These are phyloP conservation scores for Lentinula edodes DNA, from an alignment of 768 basidiomycete species.

Conservation along the genomic window DNA sequence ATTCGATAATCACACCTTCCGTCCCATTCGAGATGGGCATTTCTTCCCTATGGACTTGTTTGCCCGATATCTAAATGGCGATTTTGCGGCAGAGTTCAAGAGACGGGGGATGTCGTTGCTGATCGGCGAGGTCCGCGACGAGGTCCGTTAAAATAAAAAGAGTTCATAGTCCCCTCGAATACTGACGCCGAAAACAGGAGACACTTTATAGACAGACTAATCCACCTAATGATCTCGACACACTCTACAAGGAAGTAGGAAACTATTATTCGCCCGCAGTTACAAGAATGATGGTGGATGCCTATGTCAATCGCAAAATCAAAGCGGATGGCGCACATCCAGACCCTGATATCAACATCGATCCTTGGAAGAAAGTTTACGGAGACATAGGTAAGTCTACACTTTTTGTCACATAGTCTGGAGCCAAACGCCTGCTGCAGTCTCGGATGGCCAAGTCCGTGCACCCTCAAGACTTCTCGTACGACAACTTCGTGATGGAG, in stretches of 20 bases:
- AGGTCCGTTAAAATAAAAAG: background rate
- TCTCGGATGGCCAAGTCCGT: constrained; percentile 8
- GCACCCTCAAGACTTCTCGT: constrained; percentile 7
- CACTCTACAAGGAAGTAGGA: constrained; percentile 8
- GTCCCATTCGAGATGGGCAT: constrained; percentile 4
- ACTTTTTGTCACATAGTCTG: background rate
- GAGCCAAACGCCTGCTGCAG: background rate
- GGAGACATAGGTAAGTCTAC: constrained; percentile 6
- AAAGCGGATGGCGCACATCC: constrained; percentile 5
- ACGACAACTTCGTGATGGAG: constrained; percentile 1
- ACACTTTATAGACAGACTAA: constrained; percentile 9
- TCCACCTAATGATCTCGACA: constrained; percentile 1
- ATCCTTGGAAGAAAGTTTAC: constrained; percentile 8
- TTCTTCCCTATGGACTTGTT: constrained; percentile 8
- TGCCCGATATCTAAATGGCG: background rate
- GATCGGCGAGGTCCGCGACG: constrained; percentile 7
- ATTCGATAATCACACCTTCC: constrained; percentile 6
- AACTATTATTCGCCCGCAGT: constrained; percentile 9
- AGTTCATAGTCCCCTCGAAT: background rate
- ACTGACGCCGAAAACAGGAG: background rate
- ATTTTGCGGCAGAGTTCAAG: constrained; percentile 8
- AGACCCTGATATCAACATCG: constrained; percentile 5
- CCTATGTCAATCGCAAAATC: constrained; percentile 3
- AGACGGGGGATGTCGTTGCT: background rate
- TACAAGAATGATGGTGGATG: constrained; percentile 3